Base-by-base conservation (phyloP, 495 filamentous ascomycete genomes). In the Neurospora discreta region DNA sequence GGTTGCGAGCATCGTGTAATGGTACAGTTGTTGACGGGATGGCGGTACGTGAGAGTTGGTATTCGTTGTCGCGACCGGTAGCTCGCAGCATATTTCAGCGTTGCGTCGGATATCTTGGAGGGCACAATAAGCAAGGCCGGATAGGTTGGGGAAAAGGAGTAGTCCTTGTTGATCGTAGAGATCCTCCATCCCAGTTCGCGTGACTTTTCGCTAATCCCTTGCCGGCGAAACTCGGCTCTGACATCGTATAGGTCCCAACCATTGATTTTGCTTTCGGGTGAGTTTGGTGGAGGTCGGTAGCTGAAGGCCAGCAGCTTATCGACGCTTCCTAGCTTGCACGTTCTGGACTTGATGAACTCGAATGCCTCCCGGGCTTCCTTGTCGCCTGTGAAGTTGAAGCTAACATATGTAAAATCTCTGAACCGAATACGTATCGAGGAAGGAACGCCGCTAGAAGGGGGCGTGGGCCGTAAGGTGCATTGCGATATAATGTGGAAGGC, bases 1-100 rank as follows among this genome's bases (percentile, higher is more conserved):
- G 95, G 95, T 81, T 99, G 95, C 4, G 96, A 95, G 78, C 94
- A 96, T 73, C 95, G 86, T 4, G 95, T 97, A 73, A 99, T 98
- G 36, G 94, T 94, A 79, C 95, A 98, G 79, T 96, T 97, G 81
- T 98, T 99, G 72, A 98, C 86, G 2, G 95, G 93, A 80, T 99
- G 95, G 13, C 97, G 87, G 78, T 99, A 99, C 39, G 92, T 92
- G 42, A 98, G 83, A 10, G 90, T 91, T 20, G 95, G 95, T 81
- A 99, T 92, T 71, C 95, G 89, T 67, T 89, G 89, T 68, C 93
- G 87, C 0, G 95, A 98, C 41, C 95, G 90, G 81, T 95, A 98
- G 72, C 86, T 85, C 73, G 92, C 92, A 13, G 95, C 96, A 78
- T 99, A 97, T 73, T 97, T 97, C 70, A 99, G 88, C 60, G 93